A percentile compares a stretch with the other conserved stretches of the same genome.
phyloP scores from a whole-genome alignment of 2,329 filamentous ascomycete species.

The Xylaria sp. region DNA sequence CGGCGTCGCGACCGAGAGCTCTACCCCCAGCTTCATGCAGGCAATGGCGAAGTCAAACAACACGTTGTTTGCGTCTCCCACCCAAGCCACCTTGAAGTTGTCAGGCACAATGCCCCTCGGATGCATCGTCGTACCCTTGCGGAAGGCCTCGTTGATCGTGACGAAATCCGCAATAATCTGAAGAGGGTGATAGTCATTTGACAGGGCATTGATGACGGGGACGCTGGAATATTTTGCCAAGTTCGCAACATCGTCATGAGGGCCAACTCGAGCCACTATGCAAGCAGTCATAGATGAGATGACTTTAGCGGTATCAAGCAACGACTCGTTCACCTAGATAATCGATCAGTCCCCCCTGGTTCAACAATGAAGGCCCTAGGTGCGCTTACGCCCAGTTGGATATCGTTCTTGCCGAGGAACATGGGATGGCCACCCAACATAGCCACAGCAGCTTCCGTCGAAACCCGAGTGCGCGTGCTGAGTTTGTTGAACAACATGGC shows the following conservation, averaged over 20 bases:
- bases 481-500: conserved; percentile 98
- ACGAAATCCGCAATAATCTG: conserved; percentile 94
- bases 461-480: conserved; percentile 89
- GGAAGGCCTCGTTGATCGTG: conserved; percentile 81
- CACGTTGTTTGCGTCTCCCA: conserved; percentile 97
- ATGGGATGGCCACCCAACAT: conserved; percentile 90
- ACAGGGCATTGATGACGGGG: conserved; percentile 85
- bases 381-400: conserved; percentile 79
- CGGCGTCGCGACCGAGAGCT: conserved; percentile 86
- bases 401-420: conserved; percentile 95
- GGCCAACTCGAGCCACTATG: conserved; percentile 78
- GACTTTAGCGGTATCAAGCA: conserved; percentile 89
- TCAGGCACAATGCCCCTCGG: conserved; percentile 65
- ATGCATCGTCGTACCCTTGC: conserved; percentile 45
- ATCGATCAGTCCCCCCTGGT: conserved; percentile 8
- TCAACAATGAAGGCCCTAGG: neutral
- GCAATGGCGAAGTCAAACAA: conserved; percentile 91
- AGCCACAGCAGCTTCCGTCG: conserved; percentile 88
- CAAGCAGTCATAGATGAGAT: conserved; percentile 92
- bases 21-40: conserved; percentile 82
- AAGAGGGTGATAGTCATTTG: conserved; percentile 88
- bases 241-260: conserved; percentile 73
- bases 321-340: conserved; percentile 79
- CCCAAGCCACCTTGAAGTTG: conserved; percentile 90
- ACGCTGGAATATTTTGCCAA: conserved; percentile 74